A percentile compares a stretch with the other conserved stretches of the same genome.
phyloP scores from a whole-genome alignment of 805 yeast species.

The Lipomyces yamadae region DNA sequence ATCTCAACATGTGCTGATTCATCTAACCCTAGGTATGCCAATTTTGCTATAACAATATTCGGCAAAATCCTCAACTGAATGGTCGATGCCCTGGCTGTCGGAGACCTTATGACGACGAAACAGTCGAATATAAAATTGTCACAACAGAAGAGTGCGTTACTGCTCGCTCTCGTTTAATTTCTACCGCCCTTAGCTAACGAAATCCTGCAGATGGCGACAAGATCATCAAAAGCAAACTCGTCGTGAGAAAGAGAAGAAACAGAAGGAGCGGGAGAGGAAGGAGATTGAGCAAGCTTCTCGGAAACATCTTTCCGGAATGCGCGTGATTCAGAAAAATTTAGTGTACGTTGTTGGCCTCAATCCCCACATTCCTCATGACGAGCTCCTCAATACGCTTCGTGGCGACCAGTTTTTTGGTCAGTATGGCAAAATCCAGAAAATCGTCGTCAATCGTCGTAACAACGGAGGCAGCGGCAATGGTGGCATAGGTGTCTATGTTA shows the following conservation, averaged over 20 bases:
- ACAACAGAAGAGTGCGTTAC: conserved; percentile 71
- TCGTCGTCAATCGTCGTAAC: conserved; percentile 82
- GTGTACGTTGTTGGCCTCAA: conserved; percentile 95
- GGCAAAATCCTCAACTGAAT: conserved; percentile 92
- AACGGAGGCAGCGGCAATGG: conserved; percentile 66
- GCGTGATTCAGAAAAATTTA: conserved; percentile 96
- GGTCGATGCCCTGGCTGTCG: conserved; percentile 99
- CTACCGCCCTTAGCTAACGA: not conserved
- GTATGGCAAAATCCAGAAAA: conserved; percentile 92
- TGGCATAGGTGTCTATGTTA: conserved; percentile 94
- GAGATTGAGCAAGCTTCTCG: conserved; percentile 75
- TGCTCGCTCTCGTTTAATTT: not conserved
- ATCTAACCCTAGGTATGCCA: conserved; percentile 78
- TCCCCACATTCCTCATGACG: conserved; percentile 84
- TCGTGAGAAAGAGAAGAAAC: conserved; percentile 73
- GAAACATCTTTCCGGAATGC: conserved; percentile 90
- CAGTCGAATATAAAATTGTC: conserved; percentile 82
- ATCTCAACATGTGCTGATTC: not conserved
- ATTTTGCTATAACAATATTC: conserved; percentile 94
- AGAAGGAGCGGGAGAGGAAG: conserved; percentile 86
- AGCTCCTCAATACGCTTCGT: conserved; percentile 76
- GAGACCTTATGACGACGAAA: conserved; percentile 88
- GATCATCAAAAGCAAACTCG: conserved; percentile 82
- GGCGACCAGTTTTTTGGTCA: conserved; percentile 98
- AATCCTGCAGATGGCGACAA: conserved; percentile 54